Evolutionary conservation across 352 stramenopile species (phyloP).

Genomic region (Blastocystis sp.): DNA sequence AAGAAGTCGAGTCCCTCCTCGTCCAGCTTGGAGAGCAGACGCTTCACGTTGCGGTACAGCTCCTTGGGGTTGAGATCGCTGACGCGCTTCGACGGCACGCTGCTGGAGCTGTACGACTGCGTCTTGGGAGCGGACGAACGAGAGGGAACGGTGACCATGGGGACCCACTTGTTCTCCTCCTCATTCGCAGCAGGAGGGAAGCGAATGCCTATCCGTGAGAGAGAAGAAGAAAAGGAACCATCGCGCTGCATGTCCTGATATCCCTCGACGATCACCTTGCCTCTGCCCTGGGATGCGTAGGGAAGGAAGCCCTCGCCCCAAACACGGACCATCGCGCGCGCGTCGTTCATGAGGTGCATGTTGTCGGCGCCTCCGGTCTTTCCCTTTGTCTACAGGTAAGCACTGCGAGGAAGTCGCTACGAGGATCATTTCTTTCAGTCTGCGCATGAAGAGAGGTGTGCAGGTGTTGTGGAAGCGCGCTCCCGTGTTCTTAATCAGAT

Average conservation of each 20-base stretch:
- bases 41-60: constrained; percentile 66
- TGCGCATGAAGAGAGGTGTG: constrained; percentile 65
- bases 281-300: constrained; percentile 61
- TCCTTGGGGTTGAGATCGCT: constrained; percentile 62
- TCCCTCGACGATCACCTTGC: constrained; percentile 64
- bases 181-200: constrained; percentile 37
- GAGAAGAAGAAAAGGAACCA: not conserved
- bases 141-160: constrained; percentile 2
- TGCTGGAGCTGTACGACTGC: not conserved
- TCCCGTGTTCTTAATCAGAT: constrained; percentile 72
- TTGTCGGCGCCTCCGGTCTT: constrained; percentile 70
- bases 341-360: constrained; percentile 72
- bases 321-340: constrained; percentile 58
- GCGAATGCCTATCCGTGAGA: constrained; percentile 31
- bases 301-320: constrained; percentile 72
- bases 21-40: constrained; percentile 65
- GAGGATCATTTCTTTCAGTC: constrained; percentile 70
- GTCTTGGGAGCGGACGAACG: not conserved
- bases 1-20: constrained; percentile 69
- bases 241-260: constrained; percentile 73
- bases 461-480: constrained; percentile 69
- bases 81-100: constrained; percentile 5
- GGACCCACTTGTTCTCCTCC: constrained; percentile 73
- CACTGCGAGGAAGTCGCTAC: not conserved
- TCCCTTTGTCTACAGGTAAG: constrained; percentile 58